Evolutionary conservation across 345 rosid species (phyloP).

Genomic region (Salix caprea): DNA sequence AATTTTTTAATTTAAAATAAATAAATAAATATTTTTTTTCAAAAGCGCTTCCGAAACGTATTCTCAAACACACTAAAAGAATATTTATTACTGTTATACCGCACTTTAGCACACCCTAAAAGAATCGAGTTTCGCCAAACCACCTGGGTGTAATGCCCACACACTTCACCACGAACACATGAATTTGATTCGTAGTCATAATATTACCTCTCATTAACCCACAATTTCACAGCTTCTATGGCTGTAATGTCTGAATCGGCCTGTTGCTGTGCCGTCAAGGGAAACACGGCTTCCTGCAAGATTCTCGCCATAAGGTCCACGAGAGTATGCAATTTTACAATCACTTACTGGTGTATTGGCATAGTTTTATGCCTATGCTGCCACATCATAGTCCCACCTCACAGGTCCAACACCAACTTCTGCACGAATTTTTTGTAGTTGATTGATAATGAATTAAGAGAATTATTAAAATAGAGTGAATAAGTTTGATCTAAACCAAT

Average conservation of each 20-base stretch:
- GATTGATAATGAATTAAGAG: no score
- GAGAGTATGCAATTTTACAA: conserved; percentile 1
- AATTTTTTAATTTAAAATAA: no score
- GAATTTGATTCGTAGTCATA: conserved; percentile 49
- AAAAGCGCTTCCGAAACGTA: no score
- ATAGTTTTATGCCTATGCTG: conserved; percentile 4
- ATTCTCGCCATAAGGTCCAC: conserved; percentile 20
- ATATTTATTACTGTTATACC: not conserved
- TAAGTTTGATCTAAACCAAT: no score
- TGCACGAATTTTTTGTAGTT: no score
- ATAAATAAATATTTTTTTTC: no score
- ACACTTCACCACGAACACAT: conserved; percentile 36
- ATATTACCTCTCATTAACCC: conserved; percentile 45
- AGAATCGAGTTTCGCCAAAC: conserved; percentile 15
- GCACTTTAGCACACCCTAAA: conserved; percentile 19
- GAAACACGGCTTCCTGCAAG: conserved; percentile 5
- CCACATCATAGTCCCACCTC: conserved; percentile 5
- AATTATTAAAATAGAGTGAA: no score
- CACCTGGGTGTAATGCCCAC: conserved; percentile 17
- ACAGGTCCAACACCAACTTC: not conserved
- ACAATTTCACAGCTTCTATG: conserved; percentile 42
- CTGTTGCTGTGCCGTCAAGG: not conserved
- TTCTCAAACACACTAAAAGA: no score
- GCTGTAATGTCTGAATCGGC: conserved; percentile 8
- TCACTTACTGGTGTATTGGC: not conserved